Evolutionary conservation across 1,284 basidiomycete genomes (phyloP).

Genomic region (Marasmius tenuissimus): DNA sequence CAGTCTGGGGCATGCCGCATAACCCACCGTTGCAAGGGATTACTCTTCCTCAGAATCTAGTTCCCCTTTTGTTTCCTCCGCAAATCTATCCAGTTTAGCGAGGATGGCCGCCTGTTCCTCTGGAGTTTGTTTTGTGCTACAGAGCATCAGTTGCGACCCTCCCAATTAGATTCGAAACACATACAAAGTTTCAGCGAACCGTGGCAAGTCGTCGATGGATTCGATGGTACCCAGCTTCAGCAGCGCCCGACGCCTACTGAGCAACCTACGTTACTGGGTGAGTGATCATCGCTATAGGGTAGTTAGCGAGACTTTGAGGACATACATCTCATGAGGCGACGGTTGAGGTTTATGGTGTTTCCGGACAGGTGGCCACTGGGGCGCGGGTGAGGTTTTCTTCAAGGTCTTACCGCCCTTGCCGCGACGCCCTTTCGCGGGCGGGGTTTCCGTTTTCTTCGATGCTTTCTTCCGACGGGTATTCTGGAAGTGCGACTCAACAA

Average conservation of each 20-base stretch:
- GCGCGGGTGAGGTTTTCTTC: constrained; percentile 30
- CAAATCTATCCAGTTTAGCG: constrained; percentile 35
- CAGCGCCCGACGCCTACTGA: constrained; percentile 3
- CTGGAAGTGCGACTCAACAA: constrained; percentile 17
- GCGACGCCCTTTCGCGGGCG: neutral
- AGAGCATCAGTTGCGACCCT: constrained; percentile 2
- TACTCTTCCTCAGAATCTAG: neutral
- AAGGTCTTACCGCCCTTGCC: constrained; percentile 12
- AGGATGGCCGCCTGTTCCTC: constrained; percentile 46
- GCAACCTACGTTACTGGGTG: neutral
- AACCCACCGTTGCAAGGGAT: neutral
- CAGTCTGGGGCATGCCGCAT: too few relatives aligned
- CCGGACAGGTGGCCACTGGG: constrained; percentile 65
- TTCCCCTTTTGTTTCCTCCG: too few relatives aligned
- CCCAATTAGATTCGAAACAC: constrained; percentile 23
- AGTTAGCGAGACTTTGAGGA: constrained; percentile 2
- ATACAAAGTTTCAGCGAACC: constrained; percentile 66
- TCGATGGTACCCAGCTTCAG: constrained; percentile 59
- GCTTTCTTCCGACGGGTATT: constrained; percentile 27
- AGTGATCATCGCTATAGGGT: neutral
- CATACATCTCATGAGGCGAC: constrained; percentile 53
- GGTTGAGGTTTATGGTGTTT: constrained; percentile 52
- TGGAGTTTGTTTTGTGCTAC: constrained; percentile 39
- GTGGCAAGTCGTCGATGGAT: constrained; percentile 44
- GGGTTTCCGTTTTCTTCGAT: constrained; percentile 21